A percentile compares a stretch with the other conserved stretches of the same genome.
These are phyloP conservation scores for Saturnispora dispora DNA, from an alignment of 805 yeast genomes.

Conservation along the genomic window DNA sequence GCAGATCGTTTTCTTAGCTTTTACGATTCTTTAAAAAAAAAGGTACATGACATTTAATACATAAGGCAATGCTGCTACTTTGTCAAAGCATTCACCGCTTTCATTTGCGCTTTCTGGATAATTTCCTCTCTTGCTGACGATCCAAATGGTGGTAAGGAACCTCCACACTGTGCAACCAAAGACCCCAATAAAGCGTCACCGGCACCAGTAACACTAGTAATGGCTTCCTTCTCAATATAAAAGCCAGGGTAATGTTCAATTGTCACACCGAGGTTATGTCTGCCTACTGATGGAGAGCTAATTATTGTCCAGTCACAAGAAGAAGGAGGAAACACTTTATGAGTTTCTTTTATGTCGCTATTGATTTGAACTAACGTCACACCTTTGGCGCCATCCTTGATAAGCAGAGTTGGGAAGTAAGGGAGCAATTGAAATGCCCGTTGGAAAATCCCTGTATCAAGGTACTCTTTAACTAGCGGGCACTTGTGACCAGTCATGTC, in stretches of 20 bases:
- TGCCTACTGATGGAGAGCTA: conserved; percentile 14
- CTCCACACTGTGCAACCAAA: conserved; percentile 36
- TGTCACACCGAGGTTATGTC: conserved; percentile 39
- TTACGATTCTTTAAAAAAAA: not conserved
- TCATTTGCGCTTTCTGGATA: conserved; percentile 19
- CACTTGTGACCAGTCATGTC: conserved; percentile 25
- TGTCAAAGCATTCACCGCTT: conserved; percentile 9
- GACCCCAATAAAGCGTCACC: conserved; percentile 77
- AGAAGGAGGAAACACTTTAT: conserved; percentile 12
- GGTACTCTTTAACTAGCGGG: conserved; percentile 23
- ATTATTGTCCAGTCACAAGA: conserved; percentile 15
- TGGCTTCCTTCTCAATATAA: conserved; percentile 27
- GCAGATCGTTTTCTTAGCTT: not conserved
- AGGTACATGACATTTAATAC: not conserved
- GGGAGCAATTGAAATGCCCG: conserved; percentile 69
- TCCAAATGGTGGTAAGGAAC: conserved; percentile 7
- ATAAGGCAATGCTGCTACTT: not conserved
- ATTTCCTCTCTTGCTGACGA: conserved; percentile 16
- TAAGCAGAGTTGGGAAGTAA: conserved; percentile 52
- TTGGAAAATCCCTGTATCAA: conserved; percentile 44
- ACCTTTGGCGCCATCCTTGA: conserved; percentile 65
- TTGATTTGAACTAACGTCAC: conserved; percentile 39
- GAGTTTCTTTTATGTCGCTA: conserved; percentile 13
- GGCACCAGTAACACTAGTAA: conserved; percentile 75
- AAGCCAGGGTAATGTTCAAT: conserved; percentile 49